Percentiles rank a stretch among this genome's conserved stretches.
These are phyloP conservation scores for Avena eriantha DNA, from an alignment of 176 grass and related monocot species.

Conservation along the genomic window DNA sequence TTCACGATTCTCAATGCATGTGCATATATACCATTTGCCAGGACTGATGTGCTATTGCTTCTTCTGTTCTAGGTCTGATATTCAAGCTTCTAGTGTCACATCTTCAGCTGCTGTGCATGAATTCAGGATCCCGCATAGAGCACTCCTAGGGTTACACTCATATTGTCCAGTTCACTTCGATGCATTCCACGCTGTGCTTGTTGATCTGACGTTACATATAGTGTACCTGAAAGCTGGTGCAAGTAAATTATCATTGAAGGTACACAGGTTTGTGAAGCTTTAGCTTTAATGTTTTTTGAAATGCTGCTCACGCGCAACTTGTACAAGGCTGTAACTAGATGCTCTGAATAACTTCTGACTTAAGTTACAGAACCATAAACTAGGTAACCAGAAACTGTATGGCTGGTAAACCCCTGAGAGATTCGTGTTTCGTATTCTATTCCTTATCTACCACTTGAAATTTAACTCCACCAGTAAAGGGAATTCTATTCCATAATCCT, in stretches of 20 bases:
- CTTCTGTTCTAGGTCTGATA: constrained; percentile 67
- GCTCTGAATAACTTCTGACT: constrained; percentile 20
- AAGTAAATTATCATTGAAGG: constrained; percentile 73
- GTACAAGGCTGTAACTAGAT: constrained; percentile 30
- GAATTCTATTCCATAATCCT: constrained; percentile 7
- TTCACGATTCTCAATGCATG: not conserved
- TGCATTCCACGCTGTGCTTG: constrained; percentile 83
- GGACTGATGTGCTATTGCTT: constrained; percentile 38
- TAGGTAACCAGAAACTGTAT: constrained; percentile 18
- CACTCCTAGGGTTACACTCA: constrained; percentile 86
- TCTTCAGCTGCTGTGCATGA: constrained; percentile 83
- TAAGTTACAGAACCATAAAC: constrained; percentile 18
- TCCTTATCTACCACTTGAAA: constrained; percentile 9
- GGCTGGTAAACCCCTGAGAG: not conserved
- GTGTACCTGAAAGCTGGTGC: constrained; percentile 93
- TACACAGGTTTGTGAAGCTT: constrained; percentile 93
- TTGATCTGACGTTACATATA: constrained; percentile 90
- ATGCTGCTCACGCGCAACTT: constrained; percentile 25
- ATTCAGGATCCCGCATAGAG: constrained; percentile 88
- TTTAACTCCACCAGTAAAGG: not conserved
- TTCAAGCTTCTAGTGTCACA: constrained; percentile 66
- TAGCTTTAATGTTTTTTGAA: constrained; percentile 58
- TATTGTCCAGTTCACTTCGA: constrained; percentile 99
- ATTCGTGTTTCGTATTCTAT: constrained; percentile 2
- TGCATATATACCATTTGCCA: constrained; percentile 23